phyloP scores from a whole-genome alignment of 768 basidiomycete genomes.

The Coprinopsis sp. region DNA sequence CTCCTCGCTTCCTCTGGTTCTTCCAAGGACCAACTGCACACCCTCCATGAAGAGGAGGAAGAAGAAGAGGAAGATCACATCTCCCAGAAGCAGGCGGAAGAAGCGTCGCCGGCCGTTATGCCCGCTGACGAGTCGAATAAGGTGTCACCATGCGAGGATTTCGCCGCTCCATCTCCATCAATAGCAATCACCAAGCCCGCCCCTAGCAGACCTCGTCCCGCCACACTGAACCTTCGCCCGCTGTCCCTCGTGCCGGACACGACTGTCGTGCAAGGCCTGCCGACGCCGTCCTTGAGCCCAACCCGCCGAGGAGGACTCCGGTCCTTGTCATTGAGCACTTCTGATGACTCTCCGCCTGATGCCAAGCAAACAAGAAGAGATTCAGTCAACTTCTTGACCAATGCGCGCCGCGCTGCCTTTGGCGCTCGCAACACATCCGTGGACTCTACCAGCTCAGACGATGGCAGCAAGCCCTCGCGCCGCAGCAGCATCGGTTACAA shows the following conservation, averaged over 20 bases:
- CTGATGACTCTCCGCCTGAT: constrained; percentile 24
- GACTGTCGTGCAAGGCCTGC: constrained; percentile 33
- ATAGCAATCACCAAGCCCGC: constrained; percentile 32
- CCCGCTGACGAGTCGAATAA: constrained; percentile 21
- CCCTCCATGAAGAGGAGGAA: constrained; percentile 82
- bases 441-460: constrained; percentile 23
- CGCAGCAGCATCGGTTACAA: constrained; percentile 79
- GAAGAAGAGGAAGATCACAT: constrained; percentile 69
- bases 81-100: constrained; percentile 16
- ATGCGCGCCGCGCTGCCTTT: constrained; percentile 32
- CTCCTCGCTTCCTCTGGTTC: constrained; percentile 54
- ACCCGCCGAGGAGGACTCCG: constrained; percentile 45
- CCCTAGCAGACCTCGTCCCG: constrained; percentile 56
- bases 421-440: constrained; percentile 29
- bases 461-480: constrained; percentile 34
- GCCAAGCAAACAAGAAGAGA: not conserved
- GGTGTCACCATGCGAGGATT: constrained; percentile 12
- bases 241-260: constrained; percentile 62
- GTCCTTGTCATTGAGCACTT: constrained; percentile 45
- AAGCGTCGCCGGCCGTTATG: constrained; percentile 20
- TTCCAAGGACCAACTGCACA: constrained; percentile 73
- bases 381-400: constrained; percentile 16
- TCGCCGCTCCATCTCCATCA: constrained; percentile 24
- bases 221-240: constrained; percentile 62
- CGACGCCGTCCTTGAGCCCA: constrained; percentile 54